Conservation (phyloP, 164 flowering plant genomes). For the Vitis cinerea region DNA sequence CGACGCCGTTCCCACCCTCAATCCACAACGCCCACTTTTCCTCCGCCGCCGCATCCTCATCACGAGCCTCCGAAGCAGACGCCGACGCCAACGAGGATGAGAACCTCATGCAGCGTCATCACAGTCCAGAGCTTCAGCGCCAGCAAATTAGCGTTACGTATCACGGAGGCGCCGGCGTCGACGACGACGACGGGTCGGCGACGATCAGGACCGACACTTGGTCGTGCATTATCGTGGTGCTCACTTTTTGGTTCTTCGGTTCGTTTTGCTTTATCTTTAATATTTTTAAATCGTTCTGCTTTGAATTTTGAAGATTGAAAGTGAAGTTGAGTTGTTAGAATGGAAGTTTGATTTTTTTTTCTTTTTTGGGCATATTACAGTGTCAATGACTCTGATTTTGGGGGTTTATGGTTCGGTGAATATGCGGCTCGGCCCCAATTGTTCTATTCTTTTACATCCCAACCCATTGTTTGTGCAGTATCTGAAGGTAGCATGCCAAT, state of each 20-base stretch:
- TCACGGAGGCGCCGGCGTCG: background rate
- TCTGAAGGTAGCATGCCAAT: slow-evolving; percentile 37
- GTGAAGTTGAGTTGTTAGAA: background rate
- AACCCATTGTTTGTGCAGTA: slow-evolving; percentile 45
- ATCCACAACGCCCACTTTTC: background rate
- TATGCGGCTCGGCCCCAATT: slow-evolving; percentile 46
- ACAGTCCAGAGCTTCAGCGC: slow-evolving; percentile 17
- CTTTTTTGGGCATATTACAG: slow-evolving; percentile 23
- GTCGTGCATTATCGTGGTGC: slow-evolving; percentile 41
- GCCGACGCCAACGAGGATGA: too few relatives aligned
- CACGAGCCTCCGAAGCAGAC: too few relatives aligned
- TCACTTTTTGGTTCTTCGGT: slow-evolving; percentile 58
- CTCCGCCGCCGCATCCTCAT: too few relatives aligned
- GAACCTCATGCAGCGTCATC: background rate
- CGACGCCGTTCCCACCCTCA: background rate
- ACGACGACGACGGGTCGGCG: slow-evolving; percentile 8
- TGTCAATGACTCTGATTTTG: slow-evolving; percentile 49
- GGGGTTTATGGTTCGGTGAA: slow-evolving; percentile 49
- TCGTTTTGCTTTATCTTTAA: background rate
- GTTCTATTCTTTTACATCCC: slow-evolving; percentile 44
- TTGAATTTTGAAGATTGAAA: background rate
- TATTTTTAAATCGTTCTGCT: background rate
- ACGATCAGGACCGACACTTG: slow-evolving; percentile 32
- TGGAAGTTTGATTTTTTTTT: background rate
- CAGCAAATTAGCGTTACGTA: slow-evolving; percentile 8